These are phyloP conservation scores for Nadsonia fulvescens DNA, from an alignment of 805 yeast species.

Conservation along the genomic window DNA sequence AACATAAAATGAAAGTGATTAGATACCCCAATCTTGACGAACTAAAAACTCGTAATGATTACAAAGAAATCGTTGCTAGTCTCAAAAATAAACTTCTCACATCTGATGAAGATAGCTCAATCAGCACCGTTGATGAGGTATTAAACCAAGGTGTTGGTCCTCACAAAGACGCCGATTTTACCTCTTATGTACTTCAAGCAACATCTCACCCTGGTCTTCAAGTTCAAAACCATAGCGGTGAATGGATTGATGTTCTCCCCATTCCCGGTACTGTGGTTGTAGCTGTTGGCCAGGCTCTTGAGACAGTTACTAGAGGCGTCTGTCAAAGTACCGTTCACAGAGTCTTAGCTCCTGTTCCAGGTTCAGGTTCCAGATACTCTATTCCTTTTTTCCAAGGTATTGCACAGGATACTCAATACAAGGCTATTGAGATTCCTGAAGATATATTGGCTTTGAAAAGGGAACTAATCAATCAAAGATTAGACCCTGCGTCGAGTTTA, in stretches of 20 bases:
- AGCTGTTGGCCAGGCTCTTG: slow-evolving; percentile 6
- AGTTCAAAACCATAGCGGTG: slow-evolving; percentile 2
- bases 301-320: slow-evolving; percentile 4
- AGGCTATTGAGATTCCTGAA: slow-evolving; percentile 2
- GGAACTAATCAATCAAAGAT: background rate
- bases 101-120: too few species aligned
- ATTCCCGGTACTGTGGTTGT: slow-evolving; percentile 4
- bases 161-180: slow-evolving; percentile 5
- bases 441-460: slow-evolving; percentile 2
- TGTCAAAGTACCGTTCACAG: slow-evolving; percentile 4
- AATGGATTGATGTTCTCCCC: slow-evolving; percentile 5
- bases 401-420: slow-evolving; percentile 3
- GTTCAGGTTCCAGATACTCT: slow-evolving; percentile 3
- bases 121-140: too few species aligned
- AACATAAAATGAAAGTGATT: slow-evolving; percentile 5
- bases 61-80: too few species aligned
- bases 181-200: slow-evolving; percentile 3
- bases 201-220: slow-evolving; percentile 3
- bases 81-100: too few species aligned
- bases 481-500: background rate
- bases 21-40: slow-evolving; percentile 3
- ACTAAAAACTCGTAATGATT: too few species aligned
- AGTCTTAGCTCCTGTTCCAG: slow-evolving; percentile 4
- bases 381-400: slow-evolving; percentile 5
- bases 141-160: slow-evolving; percentile 5